Conservation (phyloP, 257 asterid species). For the Dorcoceras hygrometricum region DNA sequence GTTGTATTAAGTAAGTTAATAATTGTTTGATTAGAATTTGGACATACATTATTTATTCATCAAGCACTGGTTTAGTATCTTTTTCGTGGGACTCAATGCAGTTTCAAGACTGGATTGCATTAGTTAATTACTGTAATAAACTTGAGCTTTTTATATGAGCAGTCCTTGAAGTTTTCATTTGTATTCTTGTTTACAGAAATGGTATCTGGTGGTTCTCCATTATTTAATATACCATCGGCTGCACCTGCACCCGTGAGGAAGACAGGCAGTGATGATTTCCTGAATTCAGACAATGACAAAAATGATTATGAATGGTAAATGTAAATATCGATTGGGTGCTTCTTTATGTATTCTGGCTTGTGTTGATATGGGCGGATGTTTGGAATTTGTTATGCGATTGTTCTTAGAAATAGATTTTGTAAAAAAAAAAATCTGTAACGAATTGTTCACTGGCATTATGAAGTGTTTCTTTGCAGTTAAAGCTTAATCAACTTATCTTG, state of each 20-base stretch:
- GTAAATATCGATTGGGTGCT: slow-evolving; percentile 13
- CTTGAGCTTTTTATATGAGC: slow-evolving; percentile 6
- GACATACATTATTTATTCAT: neutral
- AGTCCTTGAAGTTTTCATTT: neutral
- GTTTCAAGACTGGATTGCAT: slow-evolving; percentile 24
- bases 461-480: neutral
- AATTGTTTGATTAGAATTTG: slow-evolving; percentile 28
- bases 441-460: neutral
- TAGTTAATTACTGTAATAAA: slow-evolving; percentile 16
- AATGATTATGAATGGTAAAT: slow-evolving; percentile 96
- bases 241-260: slow-evolving; percentile 55
- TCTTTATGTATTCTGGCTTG: slow-evolving; percentile 19
- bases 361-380: slow-evolving; percentile 18
- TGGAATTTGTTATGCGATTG: neutral
- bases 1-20: slow-evolving; percentile 15
- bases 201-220: slow-evolving; percentile 54
- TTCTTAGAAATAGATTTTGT: neutral
- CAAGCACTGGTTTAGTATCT: neutral
- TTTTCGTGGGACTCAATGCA: neutral
- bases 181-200: slow-evolving; percentile 51
- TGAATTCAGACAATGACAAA: slow-evolving; percentile 90
- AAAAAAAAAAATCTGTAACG: neutral
- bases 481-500: neutral
- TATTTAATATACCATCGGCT: slow-evolving; percentile 56
- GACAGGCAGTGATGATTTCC: slow-evolving; percentile 88